Evolutionary conservation across 2,329 filamentous ascomycete species (phyloP), one percentile per base, ranked within the genome.

Genomic region (Stagonosporopsis rhizophila): DNA sequence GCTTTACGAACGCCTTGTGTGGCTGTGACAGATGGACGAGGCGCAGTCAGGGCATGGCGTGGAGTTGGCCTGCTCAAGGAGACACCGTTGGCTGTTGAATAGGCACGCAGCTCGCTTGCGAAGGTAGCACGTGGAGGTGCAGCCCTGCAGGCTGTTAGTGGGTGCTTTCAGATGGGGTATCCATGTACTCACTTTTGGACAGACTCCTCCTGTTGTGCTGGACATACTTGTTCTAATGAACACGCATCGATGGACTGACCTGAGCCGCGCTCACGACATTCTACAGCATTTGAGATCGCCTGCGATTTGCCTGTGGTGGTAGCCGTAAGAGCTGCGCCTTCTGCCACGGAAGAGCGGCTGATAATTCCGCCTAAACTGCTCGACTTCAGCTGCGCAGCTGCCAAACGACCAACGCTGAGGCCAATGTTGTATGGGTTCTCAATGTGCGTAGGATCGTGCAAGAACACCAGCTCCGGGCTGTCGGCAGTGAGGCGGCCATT

Each of bases 341-440:
- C 38, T 14, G 35, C 32, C 35, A 42, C 17, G 1, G 32, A 32
- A 14, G 14, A 34, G 20, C 23, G 15, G 11, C 20, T 34, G n/a
- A 47, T 17, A 7, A 23, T 2, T 0, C 8, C 27, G 20, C 14
- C 27, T 7, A 20, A 7, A 12, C 6, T 19, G 25, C 19, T 41
- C n/a, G 22, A 22, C 7, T 8, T 8, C 23, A 4, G 17, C 17
- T 23, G 17, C 22, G 3, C 34, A 17, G 12, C 27, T n/a, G 28
- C 35, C 40, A 53, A 12, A 4, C 37, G 37, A 2, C 61, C 60
- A 3, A 64, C 41, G 6, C 55, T 45, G 12, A 53, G 6, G 2
- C 66, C 65, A 5, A 61, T 46, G 5, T 37, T 65, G 20, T 61
- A 59, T 0, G 59, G 49, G n/a, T 70, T 66, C 1, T 64, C 34